Evolutionary conservation across 2,329 filamentous ascomycete species (phyloP), one percentile per base, ranked within the genome.

Genomic region (Chalaropsis thielavioides): DNA sequence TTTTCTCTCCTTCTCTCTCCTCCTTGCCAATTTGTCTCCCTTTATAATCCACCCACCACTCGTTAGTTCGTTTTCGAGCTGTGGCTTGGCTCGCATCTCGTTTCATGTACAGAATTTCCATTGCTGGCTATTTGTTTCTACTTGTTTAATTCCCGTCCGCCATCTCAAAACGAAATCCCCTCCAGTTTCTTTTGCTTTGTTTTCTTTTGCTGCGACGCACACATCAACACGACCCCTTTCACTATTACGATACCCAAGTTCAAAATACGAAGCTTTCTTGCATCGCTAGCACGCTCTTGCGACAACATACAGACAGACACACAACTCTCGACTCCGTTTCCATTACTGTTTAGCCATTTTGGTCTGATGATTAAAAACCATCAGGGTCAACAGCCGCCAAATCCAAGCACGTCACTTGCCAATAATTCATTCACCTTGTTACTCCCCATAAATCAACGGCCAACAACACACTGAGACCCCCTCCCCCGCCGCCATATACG

Each of bases 181-280:
- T 58, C 49, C 63, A 40, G 15, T 64, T 67, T 38, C 22, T 44
- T 64, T 13, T 19, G 40, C 40, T 49, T 43, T 46, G 27, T 41
- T 63, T 65, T 59, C 67, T 63, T 61, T 56, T 67, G 44, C 64
- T 66, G 62, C 46, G 46, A 27, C 46, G 46, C 22, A 63, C 69
- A 65, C 66, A 6, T 41, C 7, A 56, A 54, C 31, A 56, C 51
- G 4, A 4, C 24, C 31, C 54, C 24, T 13, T 15, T 22, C 10
- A 15, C 15, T 6, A 24, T 24, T 22, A 27, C 54, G n/a, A 17
- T 6, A 31, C n/a, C 22, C 31, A 58, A 58, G 54, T 35, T 19
- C 27, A 19, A 58, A 51, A 51, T 51, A 51, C 46, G 15, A 24
- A 7, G 11, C 46, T 51, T 51, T 51, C 19, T 51, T 51, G 11